Percentiles rank a stretch among this genome's conserved stretches.
Evolutionary conservation across 2,329 filamentous ascomycete species (phyloP).

Genomic region (Botrytis paeoniae): DNA sequence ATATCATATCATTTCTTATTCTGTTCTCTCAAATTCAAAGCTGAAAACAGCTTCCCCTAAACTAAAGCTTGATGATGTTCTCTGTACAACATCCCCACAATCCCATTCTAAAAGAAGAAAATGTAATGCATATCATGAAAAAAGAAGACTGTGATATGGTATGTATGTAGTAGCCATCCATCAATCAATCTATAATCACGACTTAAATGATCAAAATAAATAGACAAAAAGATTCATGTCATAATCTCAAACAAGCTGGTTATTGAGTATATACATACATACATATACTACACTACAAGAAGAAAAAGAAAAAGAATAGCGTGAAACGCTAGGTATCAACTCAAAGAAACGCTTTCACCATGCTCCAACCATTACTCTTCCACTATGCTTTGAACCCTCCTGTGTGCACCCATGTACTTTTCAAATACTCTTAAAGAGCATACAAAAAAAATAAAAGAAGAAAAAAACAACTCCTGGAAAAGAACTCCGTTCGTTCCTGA

Average conservation of each 20-base stretch:
- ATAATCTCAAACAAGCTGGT: not conserved
- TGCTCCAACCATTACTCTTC: slow-evolving; percentile 11
- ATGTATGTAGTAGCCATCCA: not conserved
- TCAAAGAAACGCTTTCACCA: not conserved
- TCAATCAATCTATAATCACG: not conserved
- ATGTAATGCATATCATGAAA: not conserved
- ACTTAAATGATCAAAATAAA: not conserved
- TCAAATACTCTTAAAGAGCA: not conserved
- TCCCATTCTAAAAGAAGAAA: not conserved
- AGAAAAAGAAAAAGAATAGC: not conserved
- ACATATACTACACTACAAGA: not conserved
- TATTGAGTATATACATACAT: not conserved
- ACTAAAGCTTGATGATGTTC: not conserved
- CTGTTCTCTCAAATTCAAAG: not conserved
- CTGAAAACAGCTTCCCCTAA: not conserved
- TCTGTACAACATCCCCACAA: not conserved
- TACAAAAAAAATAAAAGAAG: not conserved
- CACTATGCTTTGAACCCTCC: not conserved
- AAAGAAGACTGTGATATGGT: not conserved
- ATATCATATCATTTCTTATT: too few species aligned
- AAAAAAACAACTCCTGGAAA: not conserved
- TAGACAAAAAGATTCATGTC: not conserved
- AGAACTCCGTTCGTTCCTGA: not conserved
- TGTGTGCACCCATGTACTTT: not conserved
- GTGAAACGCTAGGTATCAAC: slow-evolving; percentile 14